Percentiles rank a stretch among this genome's conserved stretches.
phyloP scores from a whole-genome alignment of 148 eudicot species.

The Dysphania ambrosioides region DNA sequence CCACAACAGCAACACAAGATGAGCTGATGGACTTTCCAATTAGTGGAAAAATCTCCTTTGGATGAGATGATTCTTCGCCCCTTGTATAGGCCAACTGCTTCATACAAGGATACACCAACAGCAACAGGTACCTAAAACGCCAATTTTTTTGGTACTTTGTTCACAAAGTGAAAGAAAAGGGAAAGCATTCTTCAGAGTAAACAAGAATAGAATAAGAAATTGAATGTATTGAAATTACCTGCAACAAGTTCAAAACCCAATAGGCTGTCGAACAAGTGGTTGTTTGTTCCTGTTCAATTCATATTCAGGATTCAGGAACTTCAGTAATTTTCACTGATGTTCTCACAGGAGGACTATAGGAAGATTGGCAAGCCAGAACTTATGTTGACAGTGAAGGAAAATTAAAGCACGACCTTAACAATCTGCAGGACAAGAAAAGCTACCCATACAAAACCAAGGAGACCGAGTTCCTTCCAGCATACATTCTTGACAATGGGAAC shows the following conservation, averaged over 20 bases:
- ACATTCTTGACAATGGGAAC: conserved; percentile 60
- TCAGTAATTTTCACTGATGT: conserved; percentile 9
- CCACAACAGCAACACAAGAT: conserved; percentile 53
- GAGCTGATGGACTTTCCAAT: conserved; percentile 53
- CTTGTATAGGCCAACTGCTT: conserved; percentile 65
- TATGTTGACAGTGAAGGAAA: neutral
- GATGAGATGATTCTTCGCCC: conserved; percentile 68
- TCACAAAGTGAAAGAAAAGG: neutral
- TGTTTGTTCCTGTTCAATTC: conserved; percentile 51
- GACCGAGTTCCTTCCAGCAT: conserved; percentile 82
- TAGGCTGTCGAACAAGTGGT: conserved; percentile 55
- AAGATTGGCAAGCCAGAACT: neutral
- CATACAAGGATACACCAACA: conserved; percentile 58
- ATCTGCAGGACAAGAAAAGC: conserved; percentile 73
- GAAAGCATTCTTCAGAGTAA: too few relatives aligned
- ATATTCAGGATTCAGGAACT: neutral
- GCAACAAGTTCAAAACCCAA: conserved; percentile 75
- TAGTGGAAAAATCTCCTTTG: conserved; percentile 43
- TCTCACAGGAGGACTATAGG: neutral
- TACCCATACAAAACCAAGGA: conserved; percentile 73
- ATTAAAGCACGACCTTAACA: conserved; percentile 44
- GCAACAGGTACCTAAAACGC: conserved; percentile 67
- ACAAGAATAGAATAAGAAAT: neutral
- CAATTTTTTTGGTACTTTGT: too few relatives aligned
- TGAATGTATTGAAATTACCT: conserved; percentile 41